Evolutionary conservation across 345 rosid genomes (phyloP).

Genomic region (Aegle marmelos): DNA sequence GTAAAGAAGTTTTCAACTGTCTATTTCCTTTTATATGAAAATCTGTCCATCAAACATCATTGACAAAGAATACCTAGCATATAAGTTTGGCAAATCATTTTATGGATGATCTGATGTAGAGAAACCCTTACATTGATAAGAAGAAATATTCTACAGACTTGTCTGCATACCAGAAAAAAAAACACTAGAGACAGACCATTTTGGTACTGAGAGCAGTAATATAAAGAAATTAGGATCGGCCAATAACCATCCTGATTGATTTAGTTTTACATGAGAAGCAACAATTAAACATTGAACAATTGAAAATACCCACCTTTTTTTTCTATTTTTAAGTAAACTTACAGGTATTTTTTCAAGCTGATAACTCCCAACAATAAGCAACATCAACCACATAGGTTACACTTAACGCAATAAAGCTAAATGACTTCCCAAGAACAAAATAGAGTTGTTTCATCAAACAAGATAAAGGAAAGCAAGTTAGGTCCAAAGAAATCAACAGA

Average conservation of each 20-base stretch:
- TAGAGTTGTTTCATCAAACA: background rate
- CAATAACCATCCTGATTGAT: too few species aligned
- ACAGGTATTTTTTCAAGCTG: background rate
- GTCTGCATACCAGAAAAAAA: background rate
- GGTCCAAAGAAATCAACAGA: background rate
- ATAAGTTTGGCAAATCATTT: background rate
- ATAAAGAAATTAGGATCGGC: background rate
- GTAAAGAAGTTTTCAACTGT: background rate
- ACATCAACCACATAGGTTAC: background rate
- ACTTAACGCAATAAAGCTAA: background rate
- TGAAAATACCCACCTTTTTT: background rate
- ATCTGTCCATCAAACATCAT: background rate
- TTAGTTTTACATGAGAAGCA: background rate
- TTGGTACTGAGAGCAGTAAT: background rate
- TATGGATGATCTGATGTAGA: background rate
- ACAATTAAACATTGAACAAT: background rate
- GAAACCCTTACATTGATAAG: background rate
- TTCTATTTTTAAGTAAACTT: background rate
- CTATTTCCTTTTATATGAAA: background rate
- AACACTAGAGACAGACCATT: background rate
- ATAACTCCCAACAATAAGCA: background rate
- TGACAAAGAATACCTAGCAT: background rate
- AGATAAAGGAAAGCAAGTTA: background rate
- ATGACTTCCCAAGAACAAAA: background rate
- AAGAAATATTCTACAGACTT: background rate